Base-by-base conservation (phyloP, 257 asterid species). In the Henckelia pumila region DNA sequence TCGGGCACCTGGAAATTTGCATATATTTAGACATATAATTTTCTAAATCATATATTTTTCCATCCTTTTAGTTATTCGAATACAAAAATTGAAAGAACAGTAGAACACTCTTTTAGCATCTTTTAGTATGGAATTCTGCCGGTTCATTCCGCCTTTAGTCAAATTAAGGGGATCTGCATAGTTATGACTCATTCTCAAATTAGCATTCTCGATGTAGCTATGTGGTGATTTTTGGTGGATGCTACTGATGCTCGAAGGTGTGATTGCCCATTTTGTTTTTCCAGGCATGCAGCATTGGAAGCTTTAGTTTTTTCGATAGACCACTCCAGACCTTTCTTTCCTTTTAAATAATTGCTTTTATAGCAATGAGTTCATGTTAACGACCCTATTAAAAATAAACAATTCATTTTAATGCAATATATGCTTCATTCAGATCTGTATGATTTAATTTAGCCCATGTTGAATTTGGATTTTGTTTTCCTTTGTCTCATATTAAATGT, bases 371-470 rank as follows among this genome's bases (percentile, higher is more conserved):
- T 59, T 67, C 28, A 4, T 53, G 32, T 29, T 23, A 14, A n/a
- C 1, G 59, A 56, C 56, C 53, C 53, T 14, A 47, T 47, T 5
- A 47, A 47, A 16, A 30, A 30, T 5, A 40, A 13, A 40, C 11
- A 40, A 16, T 11, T 40, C n/a, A 33, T 33, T 47, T 16, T 37
- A 30, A 23, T 37, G 19, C 32, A 35, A 32, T 17, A 5, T 20
- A 33, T 22, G 25, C 25, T 67, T 53, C 64, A 66, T 53, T 61
- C 62, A 35, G 35, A 66, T 52, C 44, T 17, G 64, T 71, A 13
- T 57, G 30, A 53, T 56, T 47, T 32, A 8, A 22, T 57, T 68
- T 61, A 59, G 40, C 58, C 23, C 7, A 9, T 30, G 19, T 40
- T 8, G n/a, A 21, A 25, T 40, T 30, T 17, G 56, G 30, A 57